Evolutionary conservation across 1,284 basidiomycete species (phyloP), one percentile per base, ranked within the genome.

Genomic region (Wolfiporia cocos): DNA sequence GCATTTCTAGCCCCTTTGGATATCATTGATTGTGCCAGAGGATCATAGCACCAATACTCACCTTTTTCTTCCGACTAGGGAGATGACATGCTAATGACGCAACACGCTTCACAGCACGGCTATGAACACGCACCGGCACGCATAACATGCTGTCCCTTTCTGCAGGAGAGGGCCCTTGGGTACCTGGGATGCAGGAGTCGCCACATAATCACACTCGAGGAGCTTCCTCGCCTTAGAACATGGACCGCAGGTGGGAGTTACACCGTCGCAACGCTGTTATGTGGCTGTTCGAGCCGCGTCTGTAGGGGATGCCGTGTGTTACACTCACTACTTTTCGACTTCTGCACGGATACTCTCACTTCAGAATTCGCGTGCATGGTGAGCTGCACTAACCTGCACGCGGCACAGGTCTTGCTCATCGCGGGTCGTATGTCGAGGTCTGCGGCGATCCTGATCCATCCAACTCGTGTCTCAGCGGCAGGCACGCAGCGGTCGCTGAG

Each of bases 21-120:
- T 50, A 10, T 41, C 32, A 15, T 31, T 1, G 10, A 23, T 31
- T 15, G 9, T 9, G 14, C 17, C 11, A 6, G 10, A 21, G n/a
- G 5, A 11, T 11, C 10, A 15, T n/a, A n/a, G n/a, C n/a, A 18
- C 20, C 26, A 14, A 21, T 34, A 18, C 42, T 9, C 14, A 54
- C 58, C 52, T 60, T 60, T 47, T 60, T 60, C 49, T 58, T 60
- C 31, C 49, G 46, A 44, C 56, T 60, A 24, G 11, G 12, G 9
- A 32, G 9, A 15, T 22, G 12, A 20, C n/a, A 12, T 12, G 19
- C 14, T 28, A 15, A 18, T 20, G 7, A 7, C 12, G 11, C 17
- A 10, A 9, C 10, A 10, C 26, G 19, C 17, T 12, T n/a, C 12
- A 21, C 19, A n/a, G 3, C 4, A 4, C 12, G 28, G 2, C 18